A percentile compares a stretch with the other conserved stretches of the same genome.
Conservation (phyloP, 164 flowering plant species). For the Brasenia schreberi region DNA sequence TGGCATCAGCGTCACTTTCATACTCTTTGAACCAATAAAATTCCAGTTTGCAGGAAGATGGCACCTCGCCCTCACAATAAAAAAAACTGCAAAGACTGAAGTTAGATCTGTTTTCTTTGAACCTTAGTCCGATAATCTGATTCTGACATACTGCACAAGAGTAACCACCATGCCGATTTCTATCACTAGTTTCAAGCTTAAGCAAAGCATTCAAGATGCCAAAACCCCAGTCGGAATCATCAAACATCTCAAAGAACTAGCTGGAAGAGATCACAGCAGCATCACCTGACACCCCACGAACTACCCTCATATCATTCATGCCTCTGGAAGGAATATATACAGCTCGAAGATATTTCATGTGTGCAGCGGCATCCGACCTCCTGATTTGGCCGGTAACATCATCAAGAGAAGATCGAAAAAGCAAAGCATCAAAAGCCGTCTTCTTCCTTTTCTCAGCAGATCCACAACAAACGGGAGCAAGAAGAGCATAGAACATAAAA, state of each 20-base stretch:
- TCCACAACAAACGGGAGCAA: conserved; percentile 82
- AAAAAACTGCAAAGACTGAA: conserved; percentile 80
- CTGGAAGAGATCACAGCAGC: conserved; percentile 41
- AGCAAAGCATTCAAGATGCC: conserved; percentile 66
- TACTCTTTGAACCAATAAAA: conserved; percentile 82
- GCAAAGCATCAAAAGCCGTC: conserved; percentile 77
- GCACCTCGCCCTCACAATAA: conserved; percentile 95
- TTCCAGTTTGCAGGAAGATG: conserved; percentile 56
- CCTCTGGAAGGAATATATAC: conserved; percentile 73
- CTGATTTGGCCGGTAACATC: conserved; percentile 51
- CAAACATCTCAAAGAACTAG: conserved; percentile 72
- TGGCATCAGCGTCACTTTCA: conserved; percentile 63
- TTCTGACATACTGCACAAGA: conserved; percentile 73
- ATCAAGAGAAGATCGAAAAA: conserved; percentile 65
- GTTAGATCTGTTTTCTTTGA: conserved; percentile 64
- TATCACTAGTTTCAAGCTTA: conserved; percentile 73
- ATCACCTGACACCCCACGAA: conserved; percentile 55
- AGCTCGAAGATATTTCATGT: conserved; percentile 68
- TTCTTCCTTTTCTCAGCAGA: conserved; percentile 61
- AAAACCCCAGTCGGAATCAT: conserved; percentile 92
- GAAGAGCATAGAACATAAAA: conserved; percentile 80
- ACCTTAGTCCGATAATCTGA: conserved; percentile 89
- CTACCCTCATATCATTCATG: conserved; percentile 60
- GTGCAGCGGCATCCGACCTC: conserved; percentile 49
- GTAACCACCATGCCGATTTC: conserved; percentile 70